phyloP scores from a whole-genome alignment of 345 rosid genomes.

The Firmiana major region DNA sequence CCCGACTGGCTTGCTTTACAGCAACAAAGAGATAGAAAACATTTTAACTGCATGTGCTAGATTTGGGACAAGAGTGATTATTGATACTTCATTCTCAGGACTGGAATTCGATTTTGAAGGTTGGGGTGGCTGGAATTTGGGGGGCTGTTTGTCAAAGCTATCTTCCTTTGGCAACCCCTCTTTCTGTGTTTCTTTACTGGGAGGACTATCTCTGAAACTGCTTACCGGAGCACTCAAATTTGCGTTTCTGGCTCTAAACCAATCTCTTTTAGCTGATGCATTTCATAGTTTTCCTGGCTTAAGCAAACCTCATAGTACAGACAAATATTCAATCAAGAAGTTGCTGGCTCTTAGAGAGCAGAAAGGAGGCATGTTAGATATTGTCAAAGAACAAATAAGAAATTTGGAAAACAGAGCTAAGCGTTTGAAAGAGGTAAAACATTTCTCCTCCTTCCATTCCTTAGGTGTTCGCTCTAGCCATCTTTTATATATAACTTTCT shows the following conservation, averaged over 20 bases:
- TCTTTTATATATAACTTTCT: background rate
- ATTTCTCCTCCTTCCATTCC: background rate
- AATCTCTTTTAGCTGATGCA: slow-evolving; percentile 45
- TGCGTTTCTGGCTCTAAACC: slow-evolving; percentile 60
- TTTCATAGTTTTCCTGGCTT: slow-evolving; percentile 72
- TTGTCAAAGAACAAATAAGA: slow-evolving; percentile 44
- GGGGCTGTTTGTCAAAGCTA: slow-evolving; percentile 37
- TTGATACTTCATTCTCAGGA: slow-evolving; percentile 90
- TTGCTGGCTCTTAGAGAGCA: slow-evolving; percentile 60
- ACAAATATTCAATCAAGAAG: slow-evolving; percentile 75
- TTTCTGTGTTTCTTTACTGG: slow-evolving; percentile 65
- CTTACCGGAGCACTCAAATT: slow-evolving; percentile 71
- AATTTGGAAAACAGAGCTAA: slow-evolving; percentile 50
- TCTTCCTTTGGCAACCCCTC: slow-evolving; percentile 40
- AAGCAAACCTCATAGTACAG: slow-evolving; percentile 84
- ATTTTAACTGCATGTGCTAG: slow-evolving; percentile 62
- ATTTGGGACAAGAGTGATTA: slow-evolving; percentile 71
- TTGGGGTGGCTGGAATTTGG: slow-evolving; percentile 71
- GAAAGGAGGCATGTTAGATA: slow-evolving; percentile 51
- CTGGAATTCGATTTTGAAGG: slow-evolving; percentile 57
- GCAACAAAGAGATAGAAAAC: slow-evolving; percentile 60
- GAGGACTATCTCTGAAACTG: slow-evolving; percentile 74
- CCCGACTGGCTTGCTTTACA: slow-evolving; percentile 83
- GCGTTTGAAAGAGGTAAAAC: slow-evolving; percentile 77
- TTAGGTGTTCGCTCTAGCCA: background rate